Evolutionary conservation across 805 yeast species (phyloP).

Genomic region (Suhomyces emberorum): DNA sequence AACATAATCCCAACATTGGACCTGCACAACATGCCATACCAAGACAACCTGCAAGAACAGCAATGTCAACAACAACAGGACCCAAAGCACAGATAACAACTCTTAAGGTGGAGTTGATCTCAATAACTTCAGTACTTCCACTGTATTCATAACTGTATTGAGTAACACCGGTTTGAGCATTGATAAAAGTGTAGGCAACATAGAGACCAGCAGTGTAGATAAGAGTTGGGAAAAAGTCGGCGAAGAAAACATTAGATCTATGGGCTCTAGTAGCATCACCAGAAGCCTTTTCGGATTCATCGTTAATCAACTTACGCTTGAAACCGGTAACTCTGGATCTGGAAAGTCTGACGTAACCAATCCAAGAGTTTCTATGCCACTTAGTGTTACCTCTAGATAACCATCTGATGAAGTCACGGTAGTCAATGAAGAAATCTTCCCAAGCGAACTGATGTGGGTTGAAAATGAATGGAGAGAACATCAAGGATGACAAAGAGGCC

Average conservation of each 20-base stretch:
- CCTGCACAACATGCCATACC: constrained; percentile 96
- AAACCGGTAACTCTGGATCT: constrained; percentile 92
- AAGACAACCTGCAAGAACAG: constrained; percentile 72
- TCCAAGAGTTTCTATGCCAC: constrained; percentile 89
- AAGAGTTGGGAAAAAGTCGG: constrained; percentile 75
- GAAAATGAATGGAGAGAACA: constrained; percentile 90
- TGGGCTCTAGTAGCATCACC: constrained; percentile 75
- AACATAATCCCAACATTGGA: constrained; percentile 89
- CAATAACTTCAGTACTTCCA: constrained; percentile 32
- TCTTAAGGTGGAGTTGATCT: constrained; percentile 71
- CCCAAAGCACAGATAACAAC: constrained; percentile 78
- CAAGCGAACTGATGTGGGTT: constrained; percentile 98
- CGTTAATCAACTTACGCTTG: constrained; percentile 69
- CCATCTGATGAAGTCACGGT: constrained; percentile 91
- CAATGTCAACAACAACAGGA: constrained; percentile 88
- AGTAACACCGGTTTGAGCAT: constrained; percentile 82
- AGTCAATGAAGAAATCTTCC: constrained; percentile 94
- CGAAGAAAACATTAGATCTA: constrained; percentile 69
- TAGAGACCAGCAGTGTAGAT: constrained; percentile 68
- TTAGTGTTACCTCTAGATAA: constrained; percentile 85
- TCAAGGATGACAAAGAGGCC: constrained; percentile 84
- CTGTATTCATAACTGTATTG: constrained; percentile 29
- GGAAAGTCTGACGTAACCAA: constrained; percentile 73
- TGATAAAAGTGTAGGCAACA: constrained; percentile 75
- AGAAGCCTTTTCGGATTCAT: constrained; percentile 63